phyloP scores from a whole-genome alignment of 805 yeast genomes.

The Candida boidinii region DNA sequence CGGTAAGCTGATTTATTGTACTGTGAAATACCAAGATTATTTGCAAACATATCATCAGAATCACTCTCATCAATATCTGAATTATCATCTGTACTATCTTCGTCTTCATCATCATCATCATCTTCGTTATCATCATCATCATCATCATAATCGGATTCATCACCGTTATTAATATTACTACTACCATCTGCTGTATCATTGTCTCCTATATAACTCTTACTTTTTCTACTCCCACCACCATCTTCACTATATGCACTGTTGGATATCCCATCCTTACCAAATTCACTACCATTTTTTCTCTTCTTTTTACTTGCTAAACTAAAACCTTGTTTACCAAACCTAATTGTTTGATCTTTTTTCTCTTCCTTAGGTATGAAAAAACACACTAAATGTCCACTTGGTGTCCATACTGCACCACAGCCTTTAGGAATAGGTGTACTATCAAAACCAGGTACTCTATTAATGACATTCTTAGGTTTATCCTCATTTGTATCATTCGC shows the following conservation, averaged over 20 bases:
- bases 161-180: too few species aligned
- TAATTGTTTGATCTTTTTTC: slow-evolving; percentile 31
- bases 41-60: slow-evolving; percentile 52
- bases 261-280: slow-evolving; percentile 11
- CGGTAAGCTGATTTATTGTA: slow-evolving; percentile 47
- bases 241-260: background rate
- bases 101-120: slow-evolving; percentile 8
- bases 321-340: slow-evolving; percentile 48
- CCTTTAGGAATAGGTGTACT: slow-evolving; percentile 89
- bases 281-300: slow-evolving; percentile 15
- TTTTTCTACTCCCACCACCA: too few species aligned
- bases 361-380: slow-evolving; percentile 60
- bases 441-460: slow-evolving; percentile 48
- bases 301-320: slow-evolving; percentile 26
- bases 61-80: slow-evolving; percentile 23
- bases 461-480: slow-evolving; percentile 9
- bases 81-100: slow-evolving; percentile 14
- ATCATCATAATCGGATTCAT: too few species aligned
- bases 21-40: slow-evolving; percentile 60
- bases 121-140: too few species aligned
- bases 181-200: too few species aligned
- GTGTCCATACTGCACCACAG: slow-evolving; percentile 87
- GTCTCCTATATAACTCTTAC: slow-evolving; percentile 2
- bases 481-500: background rate
- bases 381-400: slow-evolving; percentile 70